Percentiles rank a stretch among this genome's conserved stretches.
Conservation (phyloP, 2,329 filamentous ascomycete genomes). For the Helotiales sp. region DNA sequence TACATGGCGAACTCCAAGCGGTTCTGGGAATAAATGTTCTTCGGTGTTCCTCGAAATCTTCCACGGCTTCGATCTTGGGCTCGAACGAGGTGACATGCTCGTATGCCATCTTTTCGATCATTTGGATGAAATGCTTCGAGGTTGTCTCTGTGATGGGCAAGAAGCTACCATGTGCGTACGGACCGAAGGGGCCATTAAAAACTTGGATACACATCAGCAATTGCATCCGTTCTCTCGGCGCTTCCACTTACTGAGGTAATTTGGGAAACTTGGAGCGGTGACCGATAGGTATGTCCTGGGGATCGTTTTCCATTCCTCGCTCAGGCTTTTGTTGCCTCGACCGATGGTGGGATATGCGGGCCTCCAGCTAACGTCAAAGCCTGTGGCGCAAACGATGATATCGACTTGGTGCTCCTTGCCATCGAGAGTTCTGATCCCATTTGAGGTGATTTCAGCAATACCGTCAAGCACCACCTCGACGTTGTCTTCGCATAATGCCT, state of each 20-base stretch:
- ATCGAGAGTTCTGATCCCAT: constrained; percentile 34
- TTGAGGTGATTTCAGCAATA: constrained; percentile 34
- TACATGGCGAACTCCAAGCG: constrained; percentile 24
- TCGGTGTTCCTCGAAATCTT: constrained; percentile 33
- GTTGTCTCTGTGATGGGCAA: constrained; percentile 16
- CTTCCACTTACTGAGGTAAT: constrained; percentile 31
- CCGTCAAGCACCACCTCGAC: constrained; percentile 11
- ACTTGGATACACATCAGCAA: neutral
- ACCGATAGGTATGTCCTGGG: constrained; percentile 23
- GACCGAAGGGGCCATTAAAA: constrained; percentile 17
- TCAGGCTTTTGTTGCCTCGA: constrained; percentile 5
- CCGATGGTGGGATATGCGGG: constrained; percentile 23
- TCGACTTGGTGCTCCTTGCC: constrained; percentile 33
- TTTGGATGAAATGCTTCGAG: constrained; percentile 27
- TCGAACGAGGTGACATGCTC: constrained; percentile 40
- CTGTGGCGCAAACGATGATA: constrained; percentile 35
- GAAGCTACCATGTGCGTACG: constrained; percentile 17
- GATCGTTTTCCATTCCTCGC: constrained; percentile 20
- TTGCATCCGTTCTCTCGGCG: too few species aligned
- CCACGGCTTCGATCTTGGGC: constrained; percentile 41
- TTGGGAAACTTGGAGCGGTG: constrained; percentile 23
- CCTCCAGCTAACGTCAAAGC: constrained; percentile 28
- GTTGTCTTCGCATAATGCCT: constrained; percentile 26
- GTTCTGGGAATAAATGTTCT: constrained; percentile 35
- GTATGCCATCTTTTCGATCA: constrained; percentile 35